These are phyloP conservation scores for Medicago ruthenica DNA, from an alignment of 306 rosid species.

Conservation along the genomic window DNA sequence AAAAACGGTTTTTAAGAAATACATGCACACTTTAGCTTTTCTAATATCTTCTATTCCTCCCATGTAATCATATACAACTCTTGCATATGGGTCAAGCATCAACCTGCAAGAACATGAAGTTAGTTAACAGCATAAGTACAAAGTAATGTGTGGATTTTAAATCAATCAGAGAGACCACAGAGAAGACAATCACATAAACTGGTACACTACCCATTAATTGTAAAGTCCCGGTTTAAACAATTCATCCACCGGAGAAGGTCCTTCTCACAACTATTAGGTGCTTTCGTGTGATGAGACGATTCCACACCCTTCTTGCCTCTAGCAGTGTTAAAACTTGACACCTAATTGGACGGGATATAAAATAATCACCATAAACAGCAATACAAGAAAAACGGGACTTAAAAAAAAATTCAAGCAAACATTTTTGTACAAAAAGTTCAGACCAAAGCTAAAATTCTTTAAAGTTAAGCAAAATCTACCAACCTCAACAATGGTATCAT, in stretches of 20 bases:
- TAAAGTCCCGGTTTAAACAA: slow-evolving; percentile 76
- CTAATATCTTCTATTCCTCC: slow-evolving; percentile 79
- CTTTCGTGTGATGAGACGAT: slow-evolving; percentile 34
- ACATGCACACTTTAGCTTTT: slow-evolving; percentile 66
- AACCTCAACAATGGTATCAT: slow-evolving; percentile 71
- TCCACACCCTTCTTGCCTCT: slow-evolving; percentile 42
- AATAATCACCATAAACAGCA: slow-evolving; percentile 24
- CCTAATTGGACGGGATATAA: slow-evolving; percentile 50
- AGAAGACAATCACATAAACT: slow-evolving; percentile 37
- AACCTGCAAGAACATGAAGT: slow-evolving; percentile 55
- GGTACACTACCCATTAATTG: slow-evolving; percentile 74
- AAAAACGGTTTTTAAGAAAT: slow-evolving; percentile 50
- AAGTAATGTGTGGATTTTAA: slow-evolving; percentile 10
- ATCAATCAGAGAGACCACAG: slow-evolving; percentile 7
- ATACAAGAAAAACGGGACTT: slow-evolving; percentile 17
- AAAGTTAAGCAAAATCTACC: slow-evolving; percentile 25
- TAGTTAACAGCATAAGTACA: slow-evolving; percentile 11
- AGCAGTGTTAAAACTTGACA: slow-evolving; percentile 70
- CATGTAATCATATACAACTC: slow-evolving; percentile 64
- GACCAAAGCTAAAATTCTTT: slow-evolving; percentile 5
- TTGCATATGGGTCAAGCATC: slow-evolving; percentile 73
- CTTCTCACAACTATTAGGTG: slow-evolving; percentile 55
- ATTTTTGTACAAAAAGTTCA: not conserved
- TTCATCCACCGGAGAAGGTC: slow-evolving; percentile 75
- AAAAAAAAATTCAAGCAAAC: slow-evolving; percentile 13